A percentile compares a stretch with the other conserved stretches of the same genome.
These are phyloP conservation scores for Lippia alba DNA, from an alignment of 305 asterid species.

Conservation along the genomic window DNA sequence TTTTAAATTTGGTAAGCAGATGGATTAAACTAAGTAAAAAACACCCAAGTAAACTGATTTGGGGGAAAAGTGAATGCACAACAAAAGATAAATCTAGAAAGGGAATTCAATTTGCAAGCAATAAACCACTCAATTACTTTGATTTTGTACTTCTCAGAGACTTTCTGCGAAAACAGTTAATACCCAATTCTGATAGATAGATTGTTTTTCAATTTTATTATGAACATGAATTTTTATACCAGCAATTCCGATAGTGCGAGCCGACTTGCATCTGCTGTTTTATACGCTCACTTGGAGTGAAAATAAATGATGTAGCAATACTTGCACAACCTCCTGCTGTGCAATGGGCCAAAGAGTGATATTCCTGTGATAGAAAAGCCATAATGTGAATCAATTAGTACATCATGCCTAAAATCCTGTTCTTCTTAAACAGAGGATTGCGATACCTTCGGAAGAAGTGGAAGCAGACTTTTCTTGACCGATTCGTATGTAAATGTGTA, in stretches of 20 bases:
- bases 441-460: conserved; percentile 79
- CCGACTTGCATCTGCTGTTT: conserved; percentile 80
- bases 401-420: background rate
- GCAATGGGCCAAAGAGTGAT: conserved; percentile 86
- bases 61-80: background rate
- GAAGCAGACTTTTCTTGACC: conserved; percentile 75
- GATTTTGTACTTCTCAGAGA: background rate
- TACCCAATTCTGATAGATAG: conserved; percentile 12
- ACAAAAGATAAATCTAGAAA: background rate
- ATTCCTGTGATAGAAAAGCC: conserved; percentile 57
- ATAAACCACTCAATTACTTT: background rate
- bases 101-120: conserved; percentile 6
- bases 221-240: conserved; percentile 41
- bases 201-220: background rate
- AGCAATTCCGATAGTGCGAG: conserved; percentile 53
- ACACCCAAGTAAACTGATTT: background rate
- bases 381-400: conserved; percentile 20
- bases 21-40: background rate
- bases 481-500: conserved; percentile 94
- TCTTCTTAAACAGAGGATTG: conserved; percentile 17
- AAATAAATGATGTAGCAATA: conserved; percentile 91
- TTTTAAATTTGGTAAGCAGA: background rate
- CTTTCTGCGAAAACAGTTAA: background rate
- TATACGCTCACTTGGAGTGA: conserved; percentile 91
- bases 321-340: conserved; percentile 93